A percentile compares a stretch with the other conserved stretches of the same genome.
phyloP scores from a whole-genome alignment of 768 basidiomycete genomes.

The Suillus subaureus region DNA sequence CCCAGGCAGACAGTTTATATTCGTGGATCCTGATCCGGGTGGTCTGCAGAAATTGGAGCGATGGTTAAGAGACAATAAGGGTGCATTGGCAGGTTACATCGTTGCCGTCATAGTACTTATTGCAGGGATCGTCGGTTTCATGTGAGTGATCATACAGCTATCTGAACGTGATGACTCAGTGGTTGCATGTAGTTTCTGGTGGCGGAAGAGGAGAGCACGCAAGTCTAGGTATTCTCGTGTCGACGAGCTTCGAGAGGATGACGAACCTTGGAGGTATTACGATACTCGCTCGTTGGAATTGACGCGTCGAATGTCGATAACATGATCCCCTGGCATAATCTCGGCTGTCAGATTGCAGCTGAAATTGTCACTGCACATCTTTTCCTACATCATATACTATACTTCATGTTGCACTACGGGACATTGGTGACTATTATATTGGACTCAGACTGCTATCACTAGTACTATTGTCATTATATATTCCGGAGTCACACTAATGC shows the following conservation, averaged over 20 bases:
- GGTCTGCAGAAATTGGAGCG: conserved; percentile 43
- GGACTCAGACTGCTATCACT: neutral
- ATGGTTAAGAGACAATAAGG: conserved; percentile 50
- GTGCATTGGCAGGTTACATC: conserved; percentile 49
- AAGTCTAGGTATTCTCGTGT: conserved; percentile 24
- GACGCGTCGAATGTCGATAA: neutral
- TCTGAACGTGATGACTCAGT: neutral
- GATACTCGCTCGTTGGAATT: conserved; percentile 17
- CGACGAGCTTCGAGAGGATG: conserved; percentile 29
- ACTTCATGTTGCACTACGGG: neutral
- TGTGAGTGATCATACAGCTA: conserved; percentile 29
- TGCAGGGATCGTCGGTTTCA: conserved; percentile 34
- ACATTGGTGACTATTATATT: neutral
- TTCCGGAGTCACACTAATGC: neutral
- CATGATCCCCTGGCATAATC: neutral
- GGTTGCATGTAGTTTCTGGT: conserved; percentile 27
- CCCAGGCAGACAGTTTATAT: conserved; percentile 42
- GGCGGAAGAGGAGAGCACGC: conserved; percentile 27
- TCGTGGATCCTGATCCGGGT: conserved; percentile 58
- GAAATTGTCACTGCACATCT: neutral
- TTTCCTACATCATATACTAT: neutral
- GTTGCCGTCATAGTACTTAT: conserved; percentile 45
- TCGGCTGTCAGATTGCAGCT: neutral
- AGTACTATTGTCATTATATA: neutral
- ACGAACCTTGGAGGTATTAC: conserved; percentile 33